phyloP scores from a whole-genome alignment of 2,329 filamentous ascomycete species.

The Apiospora pterosperma region DNA sequence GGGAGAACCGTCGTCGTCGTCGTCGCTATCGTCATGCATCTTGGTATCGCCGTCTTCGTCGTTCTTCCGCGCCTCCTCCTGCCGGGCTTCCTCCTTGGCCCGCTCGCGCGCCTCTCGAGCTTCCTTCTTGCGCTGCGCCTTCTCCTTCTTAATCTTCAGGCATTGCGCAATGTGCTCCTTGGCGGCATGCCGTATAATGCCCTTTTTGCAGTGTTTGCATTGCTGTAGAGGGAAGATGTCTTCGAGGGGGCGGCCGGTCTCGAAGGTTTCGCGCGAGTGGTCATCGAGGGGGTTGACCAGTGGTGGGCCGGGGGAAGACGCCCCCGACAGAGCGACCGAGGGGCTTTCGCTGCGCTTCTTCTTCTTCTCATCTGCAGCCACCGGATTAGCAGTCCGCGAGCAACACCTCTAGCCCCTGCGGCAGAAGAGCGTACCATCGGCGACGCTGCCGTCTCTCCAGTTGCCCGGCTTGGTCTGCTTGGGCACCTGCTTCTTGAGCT shows the following conservation, averaged over 20 bases:
- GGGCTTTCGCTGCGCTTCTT: conserved; percentile 39
- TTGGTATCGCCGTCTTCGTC: conserved; percentile 39
- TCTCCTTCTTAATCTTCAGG: conserved; percentile 78
- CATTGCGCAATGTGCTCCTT: conserved; percentile 81
- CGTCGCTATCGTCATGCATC: conserved; percentile 43
- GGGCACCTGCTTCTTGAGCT: conserved; percentile 59
- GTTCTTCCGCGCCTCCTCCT: conserved; percentile 51
- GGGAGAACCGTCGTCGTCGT: conserved; percentile 43
- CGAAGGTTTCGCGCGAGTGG: conserved; percentile 72
- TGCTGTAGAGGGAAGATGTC: conserved; percentile 75
- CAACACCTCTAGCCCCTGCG: too few species aligned
- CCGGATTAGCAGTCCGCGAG: neutral
- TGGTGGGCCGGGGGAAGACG: conserved; percentile 48
- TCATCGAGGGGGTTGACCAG: conserved; percentile 71
- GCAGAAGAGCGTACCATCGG: conserved; percentile 52
- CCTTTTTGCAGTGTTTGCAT: conserved; percentile 95
- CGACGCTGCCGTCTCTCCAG: conserved; percentile 65
- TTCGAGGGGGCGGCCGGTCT: conserved; percentile 75
- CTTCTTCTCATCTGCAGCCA: conserved; percentile 42
- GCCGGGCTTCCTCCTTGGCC: conserved; percentile 58
- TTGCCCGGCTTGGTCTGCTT: conserved; percentile 66
- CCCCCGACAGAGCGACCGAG: conserved; percentile 33
- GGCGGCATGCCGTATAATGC: conserved; percentile 70
- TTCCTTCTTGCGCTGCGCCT: conserved; percentile 74
- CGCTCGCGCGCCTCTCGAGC: conserved; percentile 67